Evolutionary conservation across 305 asterid genomes (phyloP).

Genomic region (Ajuga reptans): DNA sequence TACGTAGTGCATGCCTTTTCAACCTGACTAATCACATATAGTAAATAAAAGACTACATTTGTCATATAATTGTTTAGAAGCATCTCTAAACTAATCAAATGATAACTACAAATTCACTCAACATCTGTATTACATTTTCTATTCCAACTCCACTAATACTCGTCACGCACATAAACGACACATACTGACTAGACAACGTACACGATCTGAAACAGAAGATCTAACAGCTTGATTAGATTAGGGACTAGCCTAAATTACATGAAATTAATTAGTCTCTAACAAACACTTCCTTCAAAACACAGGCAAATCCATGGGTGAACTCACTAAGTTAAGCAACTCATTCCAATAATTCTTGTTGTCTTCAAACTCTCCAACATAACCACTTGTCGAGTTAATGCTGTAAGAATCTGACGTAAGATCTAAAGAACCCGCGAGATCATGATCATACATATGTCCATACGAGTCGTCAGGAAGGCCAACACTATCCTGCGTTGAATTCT

Average conservation of each 20-base stretch:
- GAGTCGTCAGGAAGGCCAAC: conserved; percentile 10
- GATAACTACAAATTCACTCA: background rate
- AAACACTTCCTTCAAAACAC: conserved; percentile 13
- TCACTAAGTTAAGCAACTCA: conserved; percentile 32
- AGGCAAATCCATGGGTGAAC: conserved; percentile 28
- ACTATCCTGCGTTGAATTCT: conserved; percentile 6
- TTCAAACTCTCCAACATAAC: conserved; percentile 24
- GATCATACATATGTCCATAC: background rate
- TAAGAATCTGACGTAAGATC: conserved; percentile 15
- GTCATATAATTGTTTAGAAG: background rate
- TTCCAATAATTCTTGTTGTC: conserved; percentile 40
- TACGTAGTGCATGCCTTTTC: no score
- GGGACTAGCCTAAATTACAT: background rate
- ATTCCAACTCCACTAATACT: background rate
- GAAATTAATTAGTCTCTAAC: background rate
- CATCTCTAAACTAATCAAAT: background rate
- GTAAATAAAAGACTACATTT: background rate
- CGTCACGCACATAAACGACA: no score
- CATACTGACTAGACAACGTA: no score
- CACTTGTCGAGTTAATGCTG: conserved; percentile 2
- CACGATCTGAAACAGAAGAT: background rate
- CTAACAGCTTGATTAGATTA: background rate
- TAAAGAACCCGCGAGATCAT: conserved; percentile 15
- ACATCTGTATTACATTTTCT: background rate
- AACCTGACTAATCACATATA: background rate